Evolutionary conservation across 1,139 yeast genomes (phyloP), one percentile per base, ranked within the genome.

Genomic region (Candida buenavistaensis): DNA sequence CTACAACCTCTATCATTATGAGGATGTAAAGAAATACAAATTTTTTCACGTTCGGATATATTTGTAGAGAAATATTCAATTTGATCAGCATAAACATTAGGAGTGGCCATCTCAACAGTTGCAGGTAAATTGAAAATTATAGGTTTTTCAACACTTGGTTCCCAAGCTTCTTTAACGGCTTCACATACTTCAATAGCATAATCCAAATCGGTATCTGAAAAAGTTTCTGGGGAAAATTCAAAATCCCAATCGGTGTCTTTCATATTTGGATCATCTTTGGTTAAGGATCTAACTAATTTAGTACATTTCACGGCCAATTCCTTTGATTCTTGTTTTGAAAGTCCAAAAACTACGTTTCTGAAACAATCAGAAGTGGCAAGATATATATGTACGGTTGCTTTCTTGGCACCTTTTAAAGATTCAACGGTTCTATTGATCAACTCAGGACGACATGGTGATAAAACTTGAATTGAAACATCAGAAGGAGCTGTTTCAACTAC

Each of bases 1-100:
- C 72, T 74, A 48, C 76, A 70, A 1, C 76, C 76, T 47, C 76
- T 60, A 44, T 70, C 76, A 43, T 70, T 70, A 47, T 70, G 76
- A 32, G 74, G 69, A 47, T 70, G 76, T 26, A 69, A 65, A 14
- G 75, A 68, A 37, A 70, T 64, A 41, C 71, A 62, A 16, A 69
- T 58, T 45, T 65, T 68, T 45, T 69, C 75, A 44, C 75, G 55
- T 37, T 70, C 70, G 27, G 64, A 46, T 28, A 70, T 68, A 39
- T 68, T 48, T 28, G 54, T 62, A 33, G 69, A 59, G 47, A 70
- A 70, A 47, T 67, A 69, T 49, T 70, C 76, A 43, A 70, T 69
- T 51, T 70, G 76, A 49, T 70, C 76, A 30, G 76, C 76, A 41
- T 69, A 70, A n/a, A 68, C 59, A 41, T 70, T 69, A 13, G 76